A percentile compares a stretch with the other conserved stretches of the same genome.
Conservation (phyloP, 768 basidiomycete genomes). For the Tylopilus felleus region DNA sequence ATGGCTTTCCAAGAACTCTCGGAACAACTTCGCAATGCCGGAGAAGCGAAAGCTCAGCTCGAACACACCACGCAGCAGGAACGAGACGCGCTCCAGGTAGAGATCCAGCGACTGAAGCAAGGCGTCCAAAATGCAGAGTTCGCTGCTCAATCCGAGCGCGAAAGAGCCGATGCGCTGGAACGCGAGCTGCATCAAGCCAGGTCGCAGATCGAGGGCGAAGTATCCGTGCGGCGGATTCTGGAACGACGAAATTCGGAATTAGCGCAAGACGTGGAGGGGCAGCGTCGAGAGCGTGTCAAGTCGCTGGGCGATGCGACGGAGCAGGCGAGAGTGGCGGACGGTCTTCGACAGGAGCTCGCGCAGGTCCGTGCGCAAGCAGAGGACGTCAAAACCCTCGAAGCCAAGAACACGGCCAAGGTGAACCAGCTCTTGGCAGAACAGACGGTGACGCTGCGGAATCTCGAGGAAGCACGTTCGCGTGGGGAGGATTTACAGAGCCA, state of each 20-base stretch:
- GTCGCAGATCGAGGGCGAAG: conserved; percentile 62
- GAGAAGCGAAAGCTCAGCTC: conserved; percentile 54
- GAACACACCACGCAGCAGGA: conserved; percentile 60
- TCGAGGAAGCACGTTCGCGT: conserved; percentile 72
- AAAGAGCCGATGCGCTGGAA: conserved; percentile 54
- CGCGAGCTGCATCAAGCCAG: conserved; percentile 61
- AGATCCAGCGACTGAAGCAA: conserved; percentile 52
- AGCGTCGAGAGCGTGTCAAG: conserved; percentile 48
- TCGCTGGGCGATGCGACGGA: conserved; percentile 70
- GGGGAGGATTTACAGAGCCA: conserved; percentile 76
- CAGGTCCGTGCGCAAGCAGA: conserved; percentile 62
- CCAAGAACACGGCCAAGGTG: conserved; percentile 59
- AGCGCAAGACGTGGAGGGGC: conserved; percentile 50
- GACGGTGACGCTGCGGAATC: conserved; percentile 59
- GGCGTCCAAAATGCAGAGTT: conserved; percentile 41
- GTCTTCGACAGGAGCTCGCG: conserved; percentile 57
- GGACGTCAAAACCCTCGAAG: conserved; percentile 65
- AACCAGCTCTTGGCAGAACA: conserved; percentile 71
- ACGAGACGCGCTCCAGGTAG: conserved; percentile 49
- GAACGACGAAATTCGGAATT: conserved; percentile 64
- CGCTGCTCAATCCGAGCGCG: conserved; percentile 42
- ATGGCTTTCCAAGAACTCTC: conserved; percentile 69
- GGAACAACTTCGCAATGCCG: conserved; percentile 59
- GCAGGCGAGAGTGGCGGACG: conserved; percentile 57
- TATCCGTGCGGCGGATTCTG: conserved; percentile 54